phyloP scores from a whole-genome alignment of 1,139 yeast genomes.

The Magnusiomyces paraingens region DNA sequence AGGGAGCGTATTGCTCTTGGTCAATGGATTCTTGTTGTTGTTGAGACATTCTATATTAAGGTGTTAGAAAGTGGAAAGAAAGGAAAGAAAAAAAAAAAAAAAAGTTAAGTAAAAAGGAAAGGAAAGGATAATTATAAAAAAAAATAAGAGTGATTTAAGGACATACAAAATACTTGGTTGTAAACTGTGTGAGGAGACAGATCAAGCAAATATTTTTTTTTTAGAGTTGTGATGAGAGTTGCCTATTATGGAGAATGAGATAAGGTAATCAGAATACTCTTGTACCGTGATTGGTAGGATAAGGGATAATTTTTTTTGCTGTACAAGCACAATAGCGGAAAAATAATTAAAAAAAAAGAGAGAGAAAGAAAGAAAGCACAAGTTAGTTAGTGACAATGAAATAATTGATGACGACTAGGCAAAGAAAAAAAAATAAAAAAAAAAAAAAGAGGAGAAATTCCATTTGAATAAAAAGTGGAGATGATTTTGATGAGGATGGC shows the following conservation, averaged over 20 bases:
- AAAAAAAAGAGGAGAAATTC: background rate
- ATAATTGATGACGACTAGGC: too few relatives aligned
- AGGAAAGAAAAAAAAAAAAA: background rate
- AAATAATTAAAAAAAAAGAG: background rate
- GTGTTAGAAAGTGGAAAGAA: constrained; percentile 1
- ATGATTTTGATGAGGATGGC: background rate
- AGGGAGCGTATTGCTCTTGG: constrained; percentile 34
- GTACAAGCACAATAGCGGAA: background rate
- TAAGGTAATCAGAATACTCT: background rate
- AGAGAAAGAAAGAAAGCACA: too few relatives aligned
- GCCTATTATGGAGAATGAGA: background rate
- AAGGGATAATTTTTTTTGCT: background rate
- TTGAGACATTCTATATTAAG: constrained; percentile 10
- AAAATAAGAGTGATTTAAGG: background rate
- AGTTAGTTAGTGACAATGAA: too few relatives aligned
- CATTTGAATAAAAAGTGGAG: background rate
- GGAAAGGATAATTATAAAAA: background rate
- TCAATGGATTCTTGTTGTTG: constrained; percentile 5
- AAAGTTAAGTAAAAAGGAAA: background rate
- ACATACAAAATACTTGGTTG: background rate
- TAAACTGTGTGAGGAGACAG: background rate
- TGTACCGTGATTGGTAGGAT: background rate
- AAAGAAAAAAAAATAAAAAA: background rate
- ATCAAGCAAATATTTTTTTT: background rate
- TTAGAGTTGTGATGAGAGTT: background rate